Percentiles rank a stretch among this genome's conserved stretches.
Evolutionary conservation across 176 grass and related monocot species (phyloP).

Genomic region (Alloteropsis semialata): DNA sequence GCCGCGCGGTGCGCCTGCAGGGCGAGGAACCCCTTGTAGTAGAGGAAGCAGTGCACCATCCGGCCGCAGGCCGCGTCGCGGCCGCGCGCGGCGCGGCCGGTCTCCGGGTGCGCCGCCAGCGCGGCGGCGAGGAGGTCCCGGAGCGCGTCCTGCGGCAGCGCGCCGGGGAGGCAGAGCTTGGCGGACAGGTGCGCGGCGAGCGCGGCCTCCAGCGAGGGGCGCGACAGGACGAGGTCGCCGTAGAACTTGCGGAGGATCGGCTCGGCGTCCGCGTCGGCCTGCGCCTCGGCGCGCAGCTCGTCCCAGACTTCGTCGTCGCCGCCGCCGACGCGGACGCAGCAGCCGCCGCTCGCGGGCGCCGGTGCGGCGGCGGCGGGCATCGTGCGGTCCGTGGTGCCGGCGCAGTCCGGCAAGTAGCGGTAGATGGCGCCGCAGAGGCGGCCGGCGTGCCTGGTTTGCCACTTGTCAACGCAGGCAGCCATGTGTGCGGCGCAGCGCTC

Average conservation of each 20-base stretch:
- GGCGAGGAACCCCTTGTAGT: slow-evolving; percentile 97
- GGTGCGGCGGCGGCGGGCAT: background rate
- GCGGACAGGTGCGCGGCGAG: slow-evolving; percentile 65
- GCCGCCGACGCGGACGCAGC: background rate
- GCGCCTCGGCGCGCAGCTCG: slow-evolving; percentile 58
- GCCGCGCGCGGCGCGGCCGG: slow-evolving; percentile 33
- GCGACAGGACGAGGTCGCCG: slow-evolving; percentile 55
- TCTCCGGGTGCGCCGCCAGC: slow-evolving; percentile 41
- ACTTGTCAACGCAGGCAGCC: slow-evolving; percentile 82
- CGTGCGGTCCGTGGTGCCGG: background rate
- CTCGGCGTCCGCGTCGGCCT: slow-evolving; percentile 51
- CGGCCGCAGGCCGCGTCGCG: slow-evolving; percentile 84
- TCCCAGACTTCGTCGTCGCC: slow-evolving; percentile 54
- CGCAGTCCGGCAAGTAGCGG: background rate
- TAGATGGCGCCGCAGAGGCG: slow-evolving; percentile 18
- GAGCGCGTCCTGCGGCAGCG: slow-evolving; percentile 48
- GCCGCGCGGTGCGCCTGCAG: slow-evolving; percentile 83
- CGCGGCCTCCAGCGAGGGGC: slow-evolving; percentile 56
- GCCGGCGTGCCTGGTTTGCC: slow-evolving; percentile 19
- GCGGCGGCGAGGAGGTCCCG: slow-evolving; percentile 45
- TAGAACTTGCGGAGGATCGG: slow-evolving; percentile 68
- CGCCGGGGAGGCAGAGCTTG: slow-evolving; percentile 59
- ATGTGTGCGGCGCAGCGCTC: slow-evolving; percentile 15
- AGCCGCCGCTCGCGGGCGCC: background rate
- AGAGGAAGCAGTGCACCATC: slow-evolving; percentile 96